These are phyloP conservation scores for Vaccinium myrtillus DNA, from an alignment of 148 eudicot genomes.

Conservation along the genomic window DNA sequence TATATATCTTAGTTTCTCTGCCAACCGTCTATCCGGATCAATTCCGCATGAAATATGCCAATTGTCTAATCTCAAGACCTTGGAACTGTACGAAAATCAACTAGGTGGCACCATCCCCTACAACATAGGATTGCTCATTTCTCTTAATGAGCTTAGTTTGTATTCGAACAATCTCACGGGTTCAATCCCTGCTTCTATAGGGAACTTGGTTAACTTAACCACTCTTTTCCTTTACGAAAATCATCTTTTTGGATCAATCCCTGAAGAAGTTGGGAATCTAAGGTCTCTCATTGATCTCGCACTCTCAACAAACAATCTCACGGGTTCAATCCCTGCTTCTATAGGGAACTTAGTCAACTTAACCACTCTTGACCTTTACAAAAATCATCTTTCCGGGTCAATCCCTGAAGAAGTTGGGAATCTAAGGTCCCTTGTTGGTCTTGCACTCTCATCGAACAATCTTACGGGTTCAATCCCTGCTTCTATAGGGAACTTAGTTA, in stretches of 20 bases:
- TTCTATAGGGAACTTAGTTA: too few species aligned
- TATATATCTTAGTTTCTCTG: neutral
- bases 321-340: neutral
- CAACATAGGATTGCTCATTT: constrained; percentile 25
- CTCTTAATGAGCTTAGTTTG: too few species aligned
- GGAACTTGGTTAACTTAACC: too few species aligned
- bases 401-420: too few species aligned
- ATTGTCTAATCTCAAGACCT: constrained; percentile 3
- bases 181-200: too few species aligned
- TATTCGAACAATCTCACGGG: too few species aligned
- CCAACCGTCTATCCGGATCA: neutral
- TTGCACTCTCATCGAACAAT: too few species aligned
- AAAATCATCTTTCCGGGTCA: too few species aligned
- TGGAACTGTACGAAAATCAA: constrained; percentile 37
- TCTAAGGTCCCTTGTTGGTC: too few species aligned
- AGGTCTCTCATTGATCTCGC: neutral
- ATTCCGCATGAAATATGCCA: neutral
- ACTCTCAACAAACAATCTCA: neutral
- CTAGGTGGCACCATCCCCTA: constrained; percentile 39
- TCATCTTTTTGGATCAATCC: constrained; percentile 15
- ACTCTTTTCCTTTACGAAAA: too few species aligned
- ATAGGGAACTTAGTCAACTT: neutral
- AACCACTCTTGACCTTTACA: too few species aligned
- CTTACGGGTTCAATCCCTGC: too few species aligned
- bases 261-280: neutral